phyloP scores from a whole-genome alignment of 1,139 yeast species.

The Candida labiduridarum region DNA sequence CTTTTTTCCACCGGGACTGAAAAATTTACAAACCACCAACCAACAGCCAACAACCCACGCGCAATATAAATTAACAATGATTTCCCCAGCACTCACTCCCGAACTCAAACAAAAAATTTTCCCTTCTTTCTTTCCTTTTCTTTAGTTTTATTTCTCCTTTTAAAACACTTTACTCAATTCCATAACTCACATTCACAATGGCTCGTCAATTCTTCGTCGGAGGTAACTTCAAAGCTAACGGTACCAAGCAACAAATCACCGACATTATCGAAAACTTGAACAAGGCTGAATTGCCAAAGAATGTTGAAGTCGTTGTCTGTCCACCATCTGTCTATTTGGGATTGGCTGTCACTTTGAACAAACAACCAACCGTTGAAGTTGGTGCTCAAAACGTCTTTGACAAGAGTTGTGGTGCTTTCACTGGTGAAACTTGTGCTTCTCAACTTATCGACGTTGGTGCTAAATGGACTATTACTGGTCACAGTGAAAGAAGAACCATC shows the following conservation, averaged over 20 bases:
- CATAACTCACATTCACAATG: conserved; percentile 37
- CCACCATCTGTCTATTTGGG: conserved; percentile 95
- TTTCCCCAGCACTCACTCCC: not conserved
- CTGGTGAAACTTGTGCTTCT: conserved; percentile 93
- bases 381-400: conserved; percentile 91
- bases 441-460: conserved; percentile 92
- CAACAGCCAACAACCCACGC: not conserved
- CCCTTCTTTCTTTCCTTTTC: not conserved
- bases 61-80: conserved; percentile 2
- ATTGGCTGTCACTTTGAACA: conserved; percentile 69
- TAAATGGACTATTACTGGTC: conserved; percentile 95
- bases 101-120: not conserved
- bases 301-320: conserved; percentile 89
- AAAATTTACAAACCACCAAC: not conserved
- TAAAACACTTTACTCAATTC: not conserved
- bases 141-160: not conserved
- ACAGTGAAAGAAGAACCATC: conserved; percentile 97
- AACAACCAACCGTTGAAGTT: conserved; percentile 72
- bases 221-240: conserved; percentile 99
- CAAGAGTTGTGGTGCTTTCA: conserved; percentile 94
- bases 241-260: conserved; percentile 84
- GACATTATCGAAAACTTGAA: conserved; percentile 83
- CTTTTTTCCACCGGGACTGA: not conserved
- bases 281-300: conserved; percentile 69
- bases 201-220: conserved; percentile 96